These are phyloP conservation scores for Rhizopogon sp. DNA, from an alignment of 768 basidiomycete species.

Conservation along the genomic window DNA sequence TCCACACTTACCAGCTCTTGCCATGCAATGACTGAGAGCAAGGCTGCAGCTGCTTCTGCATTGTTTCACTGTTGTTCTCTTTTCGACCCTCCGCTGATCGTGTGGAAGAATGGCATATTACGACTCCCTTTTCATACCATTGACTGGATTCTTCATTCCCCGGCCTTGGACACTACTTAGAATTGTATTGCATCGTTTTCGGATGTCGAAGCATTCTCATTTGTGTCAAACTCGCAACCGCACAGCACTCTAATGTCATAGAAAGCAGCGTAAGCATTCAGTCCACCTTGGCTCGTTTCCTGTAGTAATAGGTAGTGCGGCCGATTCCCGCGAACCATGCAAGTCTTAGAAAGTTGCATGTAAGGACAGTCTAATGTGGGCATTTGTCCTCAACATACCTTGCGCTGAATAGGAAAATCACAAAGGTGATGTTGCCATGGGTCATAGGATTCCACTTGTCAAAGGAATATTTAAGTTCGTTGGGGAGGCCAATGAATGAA, in stretches of 20 bases:
- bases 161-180: background rate
- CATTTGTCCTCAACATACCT: slow-evolving; percentile 38
- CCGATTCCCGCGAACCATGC: slow-evolving; percentile 54
- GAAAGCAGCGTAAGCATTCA: background rate
- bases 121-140: background rate
- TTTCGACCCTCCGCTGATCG: background rate
- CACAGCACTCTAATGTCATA: too few species aligned
- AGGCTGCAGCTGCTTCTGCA: background rate
- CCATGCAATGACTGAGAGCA: background rate
- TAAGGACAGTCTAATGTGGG: too few species aligned
- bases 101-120: background rate
- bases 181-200: background rate
- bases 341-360: slow-evolving; percentile 28
- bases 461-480: slow-evolving; percentile 44
- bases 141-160: background rate
- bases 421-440: slow-evolving; percentile 72
- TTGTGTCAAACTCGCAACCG: too few species aligned
- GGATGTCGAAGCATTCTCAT: background rate
- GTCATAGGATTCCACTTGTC: slow-evolving; percentile 65
- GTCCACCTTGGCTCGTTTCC: slow-evolving; percentile 6
- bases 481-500: slow-evolving; percentile 55
- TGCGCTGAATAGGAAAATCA: slow-evolving; percentile 47
- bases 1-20: background rate
- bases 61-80: background rate
- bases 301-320: slow-evolving; percentile 39